Base-by-base conservation (phyloP, 345 rosid species). In the Lagerstroemia speciosa region DNA sequence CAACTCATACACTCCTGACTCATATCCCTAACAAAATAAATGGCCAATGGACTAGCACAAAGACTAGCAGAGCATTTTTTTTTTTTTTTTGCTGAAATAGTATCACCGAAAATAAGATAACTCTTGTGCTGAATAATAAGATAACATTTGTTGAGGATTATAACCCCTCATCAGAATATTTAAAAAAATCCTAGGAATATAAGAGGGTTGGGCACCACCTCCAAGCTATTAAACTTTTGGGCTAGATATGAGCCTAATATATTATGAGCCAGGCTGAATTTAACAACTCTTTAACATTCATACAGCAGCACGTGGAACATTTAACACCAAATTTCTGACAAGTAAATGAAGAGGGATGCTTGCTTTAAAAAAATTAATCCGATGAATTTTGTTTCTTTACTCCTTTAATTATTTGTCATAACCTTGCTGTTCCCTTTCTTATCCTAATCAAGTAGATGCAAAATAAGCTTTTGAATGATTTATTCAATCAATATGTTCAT, bases 11-110 rank as follows among this genome's bases (percentile, higher is more conserved):
- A 17, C 5, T 3, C 5, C 3, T 33, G 29, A 58, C 33, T 46
- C 17, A 62, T 62, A 50, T 63, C 34, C 48, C 43, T 33, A 64
- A 64, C 45, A 14, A n/a, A 64, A 64, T 64, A 8, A 64, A 22
- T 20, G 30, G 24, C 2, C 27, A 53, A 26, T 4, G 27, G 60
- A 20, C 60, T 5, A 53, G 55, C 55, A 11, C 60, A 53, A 8
- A 26, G 27, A n/a, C 6, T 48, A 53, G 24, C 11, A n/a, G 10
- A 53, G 29, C 27, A n/a, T n/a, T n/a, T n/a, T n/a, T n/a, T n/a
- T n/a, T n/a, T n/a, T n/a, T n/a, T n/a, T n/a, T n/a, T n/a, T n/a
- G n/a, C n/a, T n/a, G n/a, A n/a, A 53, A 53, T 26, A 22, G 60
- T 53, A 20, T 26, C 14, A n/a, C 60, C 9, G 14, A 1, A 53